Conservation (phyloP, 345 rosid species). For the Limnanthes douglasii region DNA sequence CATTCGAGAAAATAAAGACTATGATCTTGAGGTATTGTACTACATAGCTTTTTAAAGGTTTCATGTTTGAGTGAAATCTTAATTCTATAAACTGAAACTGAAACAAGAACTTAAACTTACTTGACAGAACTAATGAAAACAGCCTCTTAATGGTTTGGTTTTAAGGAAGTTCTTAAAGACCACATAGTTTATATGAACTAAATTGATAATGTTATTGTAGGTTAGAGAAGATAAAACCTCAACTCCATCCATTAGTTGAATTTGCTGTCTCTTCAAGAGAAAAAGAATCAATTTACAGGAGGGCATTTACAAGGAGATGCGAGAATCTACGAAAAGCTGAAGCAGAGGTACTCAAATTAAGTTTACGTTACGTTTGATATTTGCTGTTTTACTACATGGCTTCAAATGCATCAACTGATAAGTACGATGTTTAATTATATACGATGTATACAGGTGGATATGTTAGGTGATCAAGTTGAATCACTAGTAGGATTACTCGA, state of each 20-base stretch:
- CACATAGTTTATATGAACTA: neutral
- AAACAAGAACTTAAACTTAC: neutral
- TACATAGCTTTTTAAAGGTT: neutral
- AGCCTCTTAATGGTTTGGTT: neutral
- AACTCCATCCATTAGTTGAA: constrained; percentile 15
- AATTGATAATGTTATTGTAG: constrained; percentile 14
- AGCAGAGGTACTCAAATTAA: constrained; percentile 37
- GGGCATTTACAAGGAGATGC: constrained; percentile 45
- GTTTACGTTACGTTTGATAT: neutral
- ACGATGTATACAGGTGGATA: constrained; percentile 41
- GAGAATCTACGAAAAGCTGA: constrained; percentile 71
- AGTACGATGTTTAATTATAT: neutral
- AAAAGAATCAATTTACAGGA: constrained; percentile 31
- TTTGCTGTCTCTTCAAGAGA: constrained; percentile 11
- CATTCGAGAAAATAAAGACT: constrained; percentile 19
- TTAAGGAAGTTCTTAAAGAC: neutral
- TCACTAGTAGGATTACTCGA: constrained; percentile 27
- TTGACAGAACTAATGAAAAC: neutral
- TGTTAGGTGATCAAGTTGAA: constrained; percentile 78
- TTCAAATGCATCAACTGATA: neutral
- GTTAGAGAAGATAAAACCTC: constrained; percentile 25
- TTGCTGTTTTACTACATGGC: neutral
- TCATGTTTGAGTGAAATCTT: neutral
- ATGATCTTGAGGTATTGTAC: constrained; percentile 21
- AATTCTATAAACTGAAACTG: neutral